phyloP scores from a whole-genome alignment of 768 basidiomycete species.

The Chlorophyllum brunneum region DNA sequence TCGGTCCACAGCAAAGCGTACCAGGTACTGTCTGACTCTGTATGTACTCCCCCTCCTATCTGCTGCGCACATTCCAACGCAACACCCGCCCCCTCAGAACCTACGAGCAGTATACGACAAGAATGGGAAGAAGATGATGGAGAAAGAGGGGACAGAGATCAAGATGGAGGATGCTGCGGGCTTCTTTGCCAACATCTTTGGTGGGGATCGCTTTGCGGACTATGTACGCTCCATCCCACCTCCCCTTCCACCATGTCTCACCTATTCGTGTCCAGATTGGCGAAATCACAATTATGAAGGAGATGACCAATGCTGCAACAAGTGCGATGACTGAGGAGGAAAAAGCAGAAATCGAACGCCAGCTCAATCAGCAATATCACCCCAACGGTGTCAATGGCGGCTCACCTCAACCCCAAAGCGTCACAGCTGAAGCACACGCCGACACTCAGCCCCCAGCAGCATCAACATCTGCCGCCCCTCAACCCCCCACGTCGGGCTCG shows the following conservation, averaged over 20 bases:
- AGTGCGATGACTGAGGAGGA: constrained; percentile 94
- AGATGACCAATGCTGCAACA: constrained; percentile 80
- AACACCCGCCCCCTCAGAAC: constrained; percentile 49
- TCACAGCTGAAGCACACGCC: constrained; percentile 4
- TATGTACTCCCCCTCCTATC: constrained; percentile 31
- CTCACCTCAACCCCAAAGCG: constrained; percentile 5
- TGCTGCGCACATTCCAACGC: neutral
- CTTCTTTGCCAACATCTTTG: constrained; percentile 95
- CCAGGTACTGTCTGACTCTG: constrained; percentile 83
- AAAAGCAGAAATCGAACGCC: constrained; percentile 79
- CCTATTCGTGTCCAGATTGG: constrained; percentile 63
- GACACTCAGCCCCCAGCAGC: constrained; percentile 15
- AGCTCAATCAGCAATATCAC: constrained; percentile 38
- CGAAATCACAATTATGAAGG: constrained; percentile 94
- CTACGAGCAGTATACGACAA: constrained; percentile 89
- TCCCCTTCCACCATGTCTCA: neutral
- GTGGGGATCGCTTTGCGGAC: constrained; percentile 87
- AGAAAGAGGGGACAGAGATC: constrained; percentile 65
- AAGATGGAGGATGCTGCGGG: constrained; percentile 90
- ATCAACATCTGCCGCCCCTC: constrained; percentile 4
- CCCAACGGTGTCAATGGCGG: constrained; percentile 5
- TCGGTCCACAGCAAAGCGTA: constrained; percentile 76
- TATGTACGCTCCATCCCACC: constrained; percentile 56
- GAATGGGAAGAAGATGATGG: constrained; percentile 87
- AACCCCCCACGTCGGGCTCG: constrained; percentile 1